Evolutionary conservation across 169 alveolate genomes (phyloP), one percentile per base, ranked within the genome.

Genomic region (Eimeria maxima): DNA sequence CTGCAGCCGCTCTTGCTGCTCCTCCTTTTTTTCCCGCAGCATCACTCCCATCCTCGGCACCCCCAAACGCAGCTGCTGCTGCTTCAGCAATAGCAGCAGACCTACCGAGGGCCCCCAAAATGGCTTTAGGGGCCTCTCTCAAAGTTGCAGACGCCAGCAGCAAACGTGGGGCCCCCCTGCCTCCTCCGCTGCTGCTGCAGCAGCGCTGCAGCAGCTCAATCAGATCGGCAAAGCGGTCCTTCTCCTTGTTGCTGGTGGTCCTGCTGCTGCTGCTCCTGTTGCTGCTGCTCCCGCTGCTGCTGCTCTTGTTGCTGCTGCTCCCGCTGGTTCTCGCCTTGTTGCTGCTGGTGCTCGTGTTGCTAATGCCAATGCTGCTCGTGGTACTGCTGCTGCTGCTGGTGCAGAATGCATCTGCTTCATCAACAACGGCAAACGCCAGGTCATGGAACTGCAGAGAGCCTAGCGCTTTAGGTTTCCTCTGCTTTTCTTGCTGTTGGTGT

Each of bases 361-460:
- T n/a, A n/a, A n/a, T n/a, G n/a, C n/a, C n/a, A n/a, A n/a, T n/a
- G n/a, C n/a, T n/a, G n/a, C n/a, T n/a, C n/a, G n/a, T n/a, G n/a
- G n/a, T n/a, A 50, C 84, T 73, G 53, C 18, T 29, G 84, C 45
- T 73, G 84, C 84, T 73, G 84, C 84, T 73, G 84, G 53, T 73
- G 84, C 84, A 33, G 84, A 73, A 73, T 3, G 84, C 84, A 29
- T 73, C 84, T 27, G 84, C 84, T 4, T 73, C 84, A 38, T 73
- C 84, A 20, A 73, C 53, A 33, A 73, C 84, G 11, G 18, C 84
- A 73, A 73, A 73, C 84, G 33, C 50, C 55, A 73, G 47, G 53
- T 20, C 29, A 38, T 73, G 84, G 24, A 73, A 50, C 84, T 73
- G 84, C 84, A 73, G 42, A 24, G 84, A 45, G 20, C 84, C 84